A percentile compares a stretch with the other conserved stretches of the same genome.
Evolutionary conservation across 768 basidiomycete species (phyloP).

Genomic region (Leccinum truebloodii): DNA sequence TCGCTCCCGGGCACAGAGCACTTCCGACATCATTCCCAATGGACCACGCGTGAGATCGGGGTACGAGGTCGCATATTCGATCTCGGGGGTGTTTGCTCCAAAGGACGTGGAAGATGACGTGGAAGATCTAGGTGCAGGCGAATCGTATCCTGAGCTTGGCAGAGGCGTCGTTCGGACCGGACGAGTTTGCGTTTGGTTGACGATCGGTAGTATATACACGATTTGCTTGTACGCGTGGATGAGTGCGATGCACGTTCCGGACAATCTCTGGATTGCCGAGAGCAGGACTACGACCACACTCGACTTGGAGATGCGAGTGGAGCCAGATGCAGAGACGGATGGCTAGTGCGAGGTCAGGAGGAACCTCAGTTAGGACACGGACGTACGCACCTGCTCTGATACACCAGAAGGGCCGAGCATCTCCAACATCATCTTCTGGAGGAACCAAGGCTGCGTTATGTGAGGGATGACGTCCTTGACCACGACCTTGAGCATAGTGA

Average conservation of each 20-base stretch:
- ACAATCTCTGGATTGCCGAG: conserved; percentile 71
- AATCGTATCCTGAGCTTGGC: not conserved
- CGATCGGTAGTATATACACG: conserved; percentile 61
- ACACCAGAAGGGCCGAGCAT: conserved; percentile 50
- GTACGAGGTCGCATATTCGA: conserved; percentile 1
- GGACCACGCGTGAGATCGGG: conserved; percentile 43
- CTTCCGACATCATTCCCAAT: conserved; percentile 48
- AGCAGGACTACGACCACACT: conserved; percentile 67
- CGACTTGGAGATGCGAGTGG: conserved; percentile 47
- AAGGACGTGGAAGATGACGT: conserved; percentile 28
- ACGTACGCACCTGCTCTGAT: conserved; percentile 22
- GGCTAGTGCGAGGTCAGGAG: conserved; percentile 16
- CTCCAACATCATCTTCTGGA: conserved; percentile 69
- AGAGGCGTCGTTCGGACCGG: not conserved
- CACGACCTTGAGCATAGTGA: conserved; percentile 75
- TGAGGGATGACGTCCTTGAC: conserved; percentile 67
- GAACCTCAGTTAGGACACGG: not conserved
- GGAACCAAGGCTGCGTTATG: conserved; percentile 88
- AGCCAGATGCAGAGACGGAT: conserved; percentile 25
- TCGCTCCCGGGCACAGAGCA: conserved; percentile 50
- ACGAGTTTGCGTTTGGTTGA: conserved; percentile 45
- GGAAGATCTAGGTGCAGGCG: conserved; percentile 21
- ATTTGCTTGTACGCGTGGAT: conserved; percentile 69
- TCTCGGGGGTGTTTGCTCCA: conserved; percentile 10
- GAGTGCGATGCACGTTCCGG: conserved; percentile 65